Conservation (phyloP, 352 stramenopile genomes). For the Elongisporangium undulatum region DNA sequence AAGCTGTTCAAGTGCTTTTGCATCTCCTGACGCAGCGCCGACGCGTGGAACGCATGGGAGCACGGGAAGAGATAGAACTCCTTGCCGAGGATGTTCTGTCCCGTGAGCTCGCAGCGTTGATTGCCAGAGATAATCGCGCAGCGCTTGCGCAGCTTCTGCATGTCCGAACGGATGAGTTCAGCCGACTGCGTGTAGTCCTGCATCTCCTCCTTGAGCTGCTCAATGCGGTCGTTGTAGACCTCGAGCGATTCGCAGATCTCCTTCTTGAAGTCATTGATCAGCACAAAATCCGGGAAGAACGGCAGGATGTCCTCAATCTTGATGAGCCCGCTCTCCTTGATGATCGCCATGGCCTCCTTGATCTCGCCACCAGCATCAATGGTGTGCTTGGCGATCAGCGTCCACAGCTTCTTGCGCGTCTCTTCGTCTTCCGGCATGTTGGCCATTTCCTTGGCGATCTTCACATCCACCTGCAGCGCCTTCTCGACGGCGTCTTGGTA, state of each 20-base stretch:
- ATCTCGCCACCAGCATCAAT: slow-evolving; percentile 87
- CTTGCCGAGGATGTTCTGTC: slow-evolving; percentile 83
- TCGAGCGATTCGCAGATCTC: slow-evolving; percentile 92
- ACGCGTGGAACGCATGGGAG: slow-evolving; percentile 91
- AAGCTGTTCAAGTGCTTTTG: slow-evolving; percentile 87
- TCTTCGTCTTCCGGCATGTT: slow-evolving; percentile 88
- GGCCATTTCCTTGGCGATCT: slow-evolving; percentile 92
- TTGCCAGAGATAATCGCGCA: slow-evolving; percentile 85
- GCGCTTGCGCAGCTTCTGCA: slow-evolving; percentile 85
- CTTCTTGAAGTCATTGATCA: slow-evolving; percentile 95
- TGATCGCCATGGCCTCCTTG: slow-evolving; percentile 80
- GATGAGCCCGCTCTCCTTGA: slow-evolving; percentile 84
- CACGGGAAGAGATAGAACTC: slow-evolving; percentile 96
- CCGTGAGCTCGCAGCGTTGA: slow-evolving; percentile 87
- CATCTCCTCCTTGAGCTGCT: slow-evolving; percentile 92
- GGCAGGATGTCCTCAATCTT: slow-evolving; percentile 94
- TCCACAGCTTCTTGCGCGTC: slow-evolving; percentile 91
- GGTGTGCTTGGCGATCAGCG: slow-evolving; percentile 90
- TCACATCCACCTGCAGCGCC: slow-evolving; percentile 86
- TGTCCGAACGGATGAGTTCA: slow-evolving; percentile 87
- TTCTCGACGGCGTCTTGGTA: slow-evolving; percentile 92
- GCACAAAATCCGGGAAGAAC: slow-evolving; percentile 94
- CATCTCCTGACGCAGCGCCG: slow-evolving; percentile 87
- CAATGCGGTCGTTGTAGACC: slow-evolving; percentile 89
- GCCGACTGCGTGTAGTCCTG: slow-evolving; percentile 90